These are phyloP conservation scores for Monosporozyma siamensis DNA, from an alignment of 805 yeast species.

Conservation along the genomic window DNA sequence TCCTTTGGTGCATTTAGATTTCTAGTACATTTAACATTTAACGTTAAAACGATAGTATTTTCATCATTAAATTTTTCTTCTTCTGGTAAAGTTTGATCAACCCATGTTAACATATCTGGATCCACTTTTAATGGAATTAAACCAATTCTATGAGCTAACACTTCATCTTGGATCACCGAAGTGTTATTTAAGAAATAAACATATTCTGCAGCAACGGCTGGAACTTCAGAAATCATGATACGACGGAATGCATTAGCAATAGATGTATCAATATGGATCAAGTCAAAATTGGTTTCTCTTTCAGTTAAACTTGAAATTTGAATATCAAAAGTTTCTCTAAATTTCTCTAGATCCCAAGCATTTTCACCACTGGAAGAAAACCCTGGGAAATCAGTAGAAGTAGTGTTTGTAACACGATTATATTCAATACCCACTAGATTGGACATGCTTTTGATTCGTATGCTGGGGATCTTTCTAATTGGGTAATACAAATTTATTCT, in stretches of 20 bases:
- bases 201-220: conserved; percentile 89
- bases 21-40: conserved; percentile 75
- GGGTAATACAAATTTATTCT: background rate
- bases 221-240: conserved; percentile 94
- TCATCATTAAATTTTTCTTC: conserved; percentile 71
- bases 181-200: conserved; percentile 89
- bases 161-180: conserved; percentile 95
- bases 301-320: conserved; percentile 56
- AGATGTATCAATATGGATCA: conserved; percentile 80
- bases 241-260: conserved; percentile 94
- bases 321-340: conserved; percentile 58
- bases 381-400: conserved; percentile 90
- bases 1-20: conserved; percentile 76
- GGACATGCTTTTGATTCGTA: conserved; percentile 15
- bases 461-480: too few species aligned
- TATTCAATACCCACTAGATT: conserved; percentile 79
- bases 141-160: conserved; percentile 90
- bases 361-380: conserved; percentile 49
- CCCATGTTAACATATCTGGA: conserved; percentile 84
- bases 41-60: conserved; percentile 77
- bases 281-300: conserved; percentile 76
- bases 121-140: conserved; percentile 82
- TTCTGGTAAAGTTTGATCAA: conserved; percentile 54
- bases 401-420: conserved; percentile 83
- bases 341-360: conserved; percentile 78